Conservation (phyloP, 2,329 filamentous ascomycete species). For the Podosphaera leucotricha region DNA sequence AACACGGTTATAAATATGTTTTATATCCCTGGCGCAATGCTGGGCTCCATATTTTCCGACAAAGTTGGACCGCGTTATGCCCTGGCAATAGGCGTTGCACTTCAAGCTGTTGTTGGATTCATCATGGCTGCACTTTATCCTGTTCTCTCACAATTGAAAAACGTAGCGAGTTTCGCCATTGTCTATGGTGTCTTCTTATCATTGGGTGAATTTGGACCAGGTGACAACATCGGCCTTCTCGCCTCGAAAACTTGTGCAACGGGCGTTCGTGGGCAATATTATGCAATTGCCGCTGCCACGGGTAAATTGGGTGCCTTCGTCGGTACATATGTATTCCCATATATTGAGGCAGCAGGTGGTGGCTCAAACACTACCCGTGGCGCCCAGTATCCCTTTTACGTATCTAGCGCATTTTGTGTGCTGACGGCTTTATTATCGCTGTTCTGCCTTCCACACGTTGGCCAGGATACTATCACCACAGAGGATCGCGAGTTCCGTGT, state of each 20-base stretch:
- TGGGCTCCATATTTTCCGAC: conserved; percentile 58
- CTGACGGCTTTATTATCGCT: conserved; percentile 43
- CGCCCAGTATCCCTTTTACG: conserved; percentile 76
- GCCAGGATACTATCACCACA: conserved; percentile 59
- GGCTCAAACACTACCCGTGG: conserved; percentile 30
- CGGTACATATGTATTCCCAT: conserved; percentile 60
- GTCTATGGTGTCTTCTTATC: conserved; percentile 60
- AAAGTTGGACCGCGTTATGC: conserved; percentile 56
- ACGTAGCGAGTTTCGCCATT: conserved; percentile 55
- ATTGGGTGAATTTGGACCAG: conserved; percentile 61
- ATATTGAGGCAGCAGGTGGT: conserved; percentile 35
- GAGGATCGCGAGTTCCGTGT: conserved; percentile 57
- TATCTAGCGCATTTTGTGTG: conserved; percentile 56
- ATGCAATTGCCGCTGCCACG: conserved; percentile 45
- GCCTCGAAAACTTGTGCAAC: conserved; percentile 78
- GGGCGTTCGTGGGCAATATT: conserved; percentile 60
- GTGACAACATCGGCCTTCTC: conserved; percentile 74
- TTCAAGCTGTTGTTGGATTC: conserved; percentile 62
- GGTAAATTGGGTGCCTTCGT: conserved; percentile 70
- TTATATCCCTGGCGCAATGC: conserved; percentile 61
- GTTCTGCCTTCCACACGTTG: conserved; percentile 50
- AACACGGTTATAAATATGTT: conserved; percentile 74
- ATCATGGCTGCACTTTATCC: conserved; percentile 67
- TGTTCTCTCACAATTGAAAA: conserved; percentile 37
- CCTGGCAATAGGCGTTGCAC: conserved; percentile 42